Evolutionary conservation across 768 basidiomycete species (phyloP).

Genomic region (Russula abietina): DNA sequence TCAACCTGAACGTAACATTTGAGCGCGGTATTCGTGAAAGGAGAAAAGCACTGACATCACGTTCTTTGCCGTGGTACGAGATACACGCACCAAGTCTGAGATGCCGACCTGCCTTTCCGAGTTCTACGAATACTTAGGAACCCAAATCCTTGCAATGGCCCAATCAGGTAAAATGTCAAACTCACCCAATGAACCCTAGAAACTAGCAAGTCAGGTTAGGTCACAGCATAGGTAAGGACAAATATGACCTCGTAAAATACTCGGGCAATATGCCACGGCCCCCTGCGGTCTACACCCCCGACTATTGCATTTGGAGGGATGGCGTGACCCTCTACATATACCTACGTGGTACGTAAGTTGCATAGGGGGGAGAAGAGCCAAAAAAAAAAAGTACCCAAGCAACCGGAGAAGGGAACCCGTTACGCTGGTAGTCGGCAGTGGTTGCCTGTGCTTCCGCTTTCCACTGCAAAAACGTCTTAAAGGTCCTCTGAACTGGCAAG

Average conservation of each 20-base stretch:
- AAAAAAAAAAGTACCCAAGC: constrained; percentile 18
- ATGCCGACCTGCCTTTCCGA: constrained; percentile 34
- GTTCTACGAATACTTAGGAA: constrained; percentile 26
- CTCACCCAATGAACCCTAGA: constrained; percentile 20
- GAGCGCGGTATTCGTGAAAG: background rate
- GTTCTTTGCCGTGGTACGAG: constrained; percentile 34
- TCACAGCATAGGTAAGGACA: background rate
- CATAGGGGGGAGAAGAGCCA: background rate
- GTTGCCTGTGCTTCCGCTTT: constrained; percentile 13
- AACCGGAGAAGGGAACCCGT: constrained; percentile 20
- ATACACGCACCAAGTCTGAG: constrained; percentile 31
- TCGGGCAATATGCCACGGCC: constrained; percentile 21
- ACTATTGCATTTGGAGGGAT: constrained; percentile 23
- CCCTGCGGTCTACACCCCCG: constrained; percentile 20
- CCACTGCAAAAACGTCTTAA: constrained; percentile 21
- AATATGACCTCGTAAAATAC: constrained; percentile 22
- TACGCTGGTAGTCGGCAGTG: constrained; percentile 14
- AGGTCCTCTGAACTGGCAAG: background rate
- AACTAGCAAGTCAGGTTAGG: background rate
- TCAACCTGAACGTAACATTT: constrained; percentile 26
- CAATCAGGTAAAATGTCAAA: background rate
- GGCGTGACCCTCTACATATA: constrained; percentile 19
- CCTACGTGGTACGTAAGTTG: constrained; percentile 3
- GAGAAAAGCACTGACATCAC: constrained; percentile 26
- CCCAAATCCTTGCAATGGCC: background rate